Evolutionary conservation across 768 basidiomycete genomes (phyloP), one percentile per base, ranked within the genome.

Genomic region (Termitomyces titanicus): DNA sequence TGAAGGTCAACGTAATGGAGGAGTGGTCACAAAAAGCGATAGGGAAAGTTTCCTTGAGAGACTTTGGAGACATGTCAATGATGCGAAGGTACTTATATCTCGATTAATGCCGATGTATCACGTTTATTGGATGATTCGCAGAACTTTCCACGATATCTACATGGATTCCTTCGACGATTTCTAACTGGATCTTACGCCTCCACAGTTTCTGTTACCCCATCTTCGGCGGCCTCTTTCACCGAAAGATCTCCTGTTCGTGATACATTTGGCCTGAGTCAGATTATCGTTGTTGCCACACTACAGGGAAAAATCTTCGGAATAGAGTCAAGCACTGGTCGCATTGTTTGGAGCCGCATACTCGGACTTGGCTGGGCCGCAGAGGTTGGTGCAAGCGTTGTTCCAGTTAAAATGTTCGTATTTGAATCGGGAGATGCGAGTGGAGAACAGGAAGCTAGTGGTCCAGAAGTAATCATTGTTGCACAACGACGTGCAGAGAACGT

Each of bases 261-360:
- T 63, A 70, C 85, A 0, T 96, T 95, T 66, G 94, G 93, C 0
- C 92, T 97, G 71, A 79, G 88, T 35, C 92, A 97, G 65, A 68
- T 97, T 27, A 80, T 95, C 43, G 80, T 96, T 4, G 79, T 75
- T 6, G 88, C 85, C 0, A 92, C 89, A 3, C 61, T 74, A 0
- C 74, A 79, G 27, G 92, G 93, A 2, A 93, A 92, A 63, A 60
- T 94, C 0, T 93, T 85, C 63, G 94, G 85, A 0, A 70, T 98
- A 40, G 93, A 97, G 62, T 88, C 90, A 1, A 80, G 83, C 10
- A 88, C 77, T 42, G 94, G 94, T 0, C 74, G 79, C 2, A 76
- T 92, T 29, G 64, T 96, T 1, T 98, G 94, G 94, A 86, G 81
- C 59, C 82, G 84, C 10, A 73, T 90, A 2, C 75, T 96, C 2